Evolutionary conservation across 176 grass and related monocot genomes (phyloP), one percentile per base, ranked within the genome.

Genomic region (Oropetium thomaeum): DNA sequence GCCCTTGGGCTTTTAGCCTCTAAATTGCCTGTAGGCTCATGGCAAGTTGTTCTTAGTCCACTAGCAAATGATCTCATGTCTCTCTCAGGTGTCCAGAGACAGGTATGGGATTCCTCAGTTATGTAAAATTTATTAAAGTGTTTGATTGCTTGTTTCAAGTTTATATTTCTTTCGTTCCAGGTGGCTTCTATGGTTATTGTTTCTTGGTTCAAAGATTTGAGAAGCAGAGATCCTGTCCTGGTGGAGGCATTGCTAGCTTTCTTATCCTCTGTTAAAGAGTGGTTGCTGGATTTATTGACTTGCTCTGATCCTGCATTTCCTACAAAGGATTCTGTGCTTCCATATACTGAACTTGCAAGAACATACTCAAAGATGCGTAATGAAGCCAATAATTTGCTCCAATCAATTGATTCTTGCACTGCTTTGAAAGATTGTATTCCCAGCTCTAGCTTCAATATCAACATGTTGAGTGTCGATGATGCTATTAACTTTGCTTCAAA

Each of bases 311-410:
- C 91, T 52, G 77, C 89, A 69, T 92, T 95, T 84, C 96, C 96
- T 70, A 99, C 96, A 65, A 99, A 99, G 83, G 87, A 79, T 72
- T 92, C 89, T 61, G 38, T 59, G 58, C 84, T 90, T 82, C 89
- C 96, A 44, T 98, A 98, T 79, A 49, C 79, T 53, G 96, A 98
- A 79, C 91, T 98, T 82, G 80, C 89, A 89, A 98, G 96, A 81
- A 98, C 91, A 48, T 98, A 92, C 42, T 34, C 14, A 38, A 98
- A 98, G 77, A 98, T 98, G 96, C 89, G 84, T 30, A 82, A 82
- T 79, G 96, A 98, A 84, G 86, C 87, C 39, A 86, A 71, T 72
- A 82, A 76, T 72, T 85, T 95, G 42, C 82, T 92, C 64, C 75
- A 65, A 20, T 82, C 60, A 53, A 62, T 85, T 69, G 85, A 94